These are phyloP conservation scores for Novymonas esmeraldas DNA, from an alignment of 208 protist genomes.

Conservation along the genomic window DNA sequence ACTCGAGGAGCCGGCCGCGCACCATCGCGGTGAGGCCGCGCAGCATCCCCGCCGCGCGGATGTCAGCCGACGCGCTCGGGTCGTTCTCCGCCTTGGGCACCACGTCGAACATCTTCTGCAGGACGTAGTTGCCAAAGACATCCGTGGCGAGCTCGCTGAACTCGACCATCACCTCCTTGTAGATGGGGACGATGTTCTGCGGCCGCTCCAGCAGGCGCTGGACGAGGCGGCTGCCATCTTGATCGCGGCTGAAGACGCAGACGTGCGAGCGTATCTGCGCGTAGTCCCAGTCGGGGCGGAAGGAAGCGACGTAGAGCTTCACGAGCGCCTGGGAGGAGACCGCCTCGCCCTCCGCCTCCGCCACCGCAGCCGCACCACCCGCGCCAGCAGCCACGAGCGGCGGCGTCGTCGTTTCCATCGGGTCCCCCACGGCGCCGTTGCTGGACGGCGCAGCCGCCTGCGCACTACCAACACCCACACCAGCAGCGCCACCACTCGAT, in stretches of 20 bases:
- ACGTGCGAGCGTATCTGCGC: conserved; percentile 82
- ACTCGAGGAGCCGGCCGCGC: conserved; percentile 80
- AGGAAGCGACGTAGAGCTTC: conserved; percentile 50
- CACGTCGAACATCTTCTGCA: conserved; percentile 98
- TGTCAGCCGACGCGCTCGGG: background rate
- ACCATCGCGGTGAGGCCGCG: conserved; percentile 64
- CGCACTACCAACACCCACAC: too few species aligned
- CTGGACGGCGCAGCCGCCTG: background rate
- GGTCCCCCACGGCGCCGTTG: conserved; percentile 25
- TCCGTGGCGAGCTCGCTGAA: conserved; percentile 92
- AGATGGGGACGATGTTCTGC: conserved; percentile 84
- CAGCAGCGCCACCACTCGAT: conserved; percentile 9
- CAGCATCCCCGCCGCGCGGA: conserved; percentile 31
- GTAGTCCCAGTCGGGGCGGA: conserved; percentile 50
- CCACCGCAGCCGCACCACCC: background rate
- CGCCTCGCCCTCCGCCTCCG: conserved; percentile 7
- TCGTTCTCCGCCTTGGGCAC: conserved; percentile 47
- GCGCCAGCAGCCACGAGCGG: background rate
- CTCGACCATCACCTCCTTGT: conserved; percentile 83
- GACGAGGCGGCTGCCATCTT: conserved; percentile 97
- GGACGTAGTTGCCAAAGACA: conserved; percentile 99
- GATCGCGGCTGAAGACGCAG: conserved; percentile 92
- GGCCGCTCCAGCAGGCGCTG: conserved; percentile 95
- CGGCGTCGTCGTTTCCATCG: background rate
- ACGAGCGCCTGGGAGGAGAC: conserved; percentile 19